Evolutionary conservation across 805 yeast species (phyloP).

Genomic region (Groenewaldozyma tartarivorans): DNA sequence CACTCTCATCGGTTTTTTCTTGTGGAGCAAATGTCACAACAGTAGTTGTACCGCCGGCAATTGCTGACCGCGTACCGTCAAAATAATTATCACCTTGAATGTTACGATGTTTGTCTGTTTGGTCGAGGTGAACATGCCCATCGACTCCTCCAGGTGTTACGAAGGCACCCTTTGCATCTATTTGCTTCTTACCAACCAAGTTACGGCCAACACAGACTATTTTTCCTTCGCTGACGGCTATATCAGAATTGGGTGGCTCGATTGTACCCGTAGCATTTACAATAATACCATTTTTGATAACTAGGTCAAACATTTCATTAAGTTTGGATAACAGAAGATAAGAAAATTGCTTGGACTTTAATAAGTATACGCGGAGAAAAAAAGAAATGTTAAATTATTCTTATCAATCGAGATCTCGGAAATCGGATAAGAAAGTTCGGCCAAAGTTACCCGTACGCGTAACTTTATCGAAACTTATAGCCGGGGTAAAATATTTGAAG

Average conservation of each 20-base stretch:
- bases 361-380: no score
- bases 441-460: no score
- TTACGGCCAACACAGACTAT: constrained; percentile 30
- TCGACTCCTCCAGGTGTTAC: constrained; percentile 47
- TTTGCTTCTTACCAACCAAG: constrained; percentile 19
- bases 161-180: constrained; percentile 40
- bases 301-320: constrained; percentile 12
- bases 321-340: no score
- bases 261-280: constrained; percentile 13
- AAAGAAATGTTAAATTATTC: no score
- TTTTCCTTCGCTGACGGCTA: constrained; percentile 34
- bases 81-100: constrained; percentile 38
- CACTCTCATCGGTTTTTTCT: constrained; percentile 25
- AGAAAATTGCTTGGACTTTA: no score
- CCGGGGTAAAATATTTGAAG: no score
- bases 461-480: no score
- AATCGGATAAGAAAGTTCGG: no score
- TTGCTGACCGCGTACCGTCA: constrained; percentile 36
- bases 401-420: no score
- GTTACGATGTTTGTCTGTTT: constrained; percentile 23
- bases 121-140: constrained; percentile 40
- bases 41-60: constrained; percentile 44
- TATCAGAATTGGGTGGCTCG: constrained; percentile 24
- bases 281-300: constrained; percentile 19
- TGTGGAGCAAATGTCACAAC: constrained; percentile 40